Evolutionary conservation across 2,329 filamentous ascomycete species (phyloP).

Genomic region (Penicillium sp.): DNA sequence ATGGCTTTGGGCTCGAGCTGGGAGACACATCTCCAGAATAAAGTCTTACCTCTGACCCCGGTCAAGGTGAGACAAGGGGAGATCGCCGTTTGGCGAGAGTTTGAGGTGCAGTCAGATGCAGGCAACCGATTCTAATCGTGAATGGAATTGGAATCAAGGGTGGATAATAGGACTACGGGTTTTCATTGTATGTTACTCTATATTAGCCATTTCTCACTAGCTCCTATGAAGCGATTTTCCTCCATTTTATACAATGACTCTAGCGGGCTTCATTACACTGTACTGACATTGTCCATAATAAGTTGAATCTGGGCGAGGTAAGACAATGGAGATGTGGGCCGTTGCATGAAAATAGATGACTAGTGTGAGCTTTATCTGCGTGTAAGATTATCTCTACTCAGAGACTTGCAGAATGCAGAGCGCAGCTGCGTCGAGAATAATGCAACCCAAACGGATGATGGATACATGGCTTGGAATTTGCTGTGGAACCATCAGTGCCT

Average conservation of each 20-base stretch:
- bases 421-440: neutral
- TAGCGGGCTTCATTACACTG: too few species aligned
- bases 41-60: neutral
- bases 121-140: neutral
- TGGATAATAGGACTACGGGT: neutral
- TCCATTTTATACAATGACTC: too few species aligned
- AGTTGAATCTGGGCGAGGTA: neutral
- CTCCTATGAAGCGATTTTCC: too few species aligned
- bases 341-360: neutral
- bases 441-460: neutral
- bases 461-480: too few species aligned
- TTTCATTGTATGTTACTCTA: neutral
- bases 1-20: neutral
- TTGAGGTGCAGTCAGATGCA: slow-evolving; percentile 1
- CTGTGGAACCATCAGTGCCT: neutral
- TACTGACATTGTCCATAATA: neutral
- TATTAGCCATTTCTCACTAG: neutral
- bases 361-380: neutral
- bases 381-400: neutral
- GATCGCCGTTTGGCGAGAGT: neutral
- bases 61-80: neutral
- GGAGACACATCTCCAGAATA: neutral
- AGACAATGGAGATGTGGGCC: neutral
- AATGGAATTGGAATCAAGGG: neutral
- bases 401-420: neutral